Conservation (phyloP, 2,329 filamentous ascomycete genomes). For the Xylariaceae sp. region DNA sequence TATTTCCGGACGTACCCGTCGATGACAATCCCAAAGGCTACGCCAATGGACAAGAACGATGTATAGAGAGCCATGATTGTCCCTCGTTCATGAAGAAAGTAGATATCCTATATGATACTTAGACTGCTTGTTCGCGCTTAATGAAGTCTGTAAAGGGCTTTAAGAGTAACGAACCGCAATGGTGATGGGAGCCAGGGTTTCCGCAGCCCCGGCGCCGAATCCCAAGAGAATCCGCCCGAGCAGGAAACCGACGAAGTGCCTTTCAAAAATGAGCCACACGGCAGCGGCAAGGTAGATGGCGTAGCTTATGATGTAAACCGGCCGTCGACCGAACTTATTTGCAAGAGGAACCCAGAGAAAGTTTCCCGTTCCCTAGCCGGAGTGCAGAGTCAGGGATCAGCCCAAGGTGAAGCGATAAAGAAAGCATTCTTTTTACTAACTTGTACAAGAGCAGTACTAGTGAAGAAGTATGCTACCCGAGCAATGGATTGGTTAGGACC, state of each 20-base stretch:
- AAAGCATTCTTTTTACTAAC: slow-evolving; percentile 32
- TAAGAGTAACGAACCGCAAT: slow-evolving; percentile 32
- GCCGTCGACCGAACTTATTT: slow-evolving; percentile 53
- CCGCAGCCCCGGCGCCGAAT: slow-evolving; percentile 59
- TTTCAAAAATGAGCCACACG: slow-evolving; percentile 53
- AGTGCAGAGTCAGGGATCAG: neutral
- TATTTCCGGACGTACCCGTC: slow-evolving; percentile 42
- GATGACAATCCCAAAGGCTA: slow-evolving; percentile 51
- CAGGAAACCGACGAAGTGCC: slow-evolving; percentile 50
- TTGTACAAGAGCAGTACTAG: slow-evolving; percentile 56
- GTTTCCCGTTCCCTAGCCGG: slow-evolving; percentile 47
- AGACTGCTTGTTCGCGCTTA: too few species aligned
- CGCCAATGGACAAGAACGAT: slow-evolving; percentile 50
- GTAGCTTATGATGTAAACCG: slow-evolving; percentile 53
- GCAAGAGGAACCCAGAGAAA: slow-evolving; percentile 55
- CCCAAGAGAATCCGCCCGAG: slow-evolving; percentile 59
- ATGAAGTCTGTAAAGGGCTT: too few species aligned
- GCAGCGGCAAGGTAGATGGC: slow-evolving; percentile 50
- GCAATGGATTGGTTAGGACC: slow-evolving; percentile 45
- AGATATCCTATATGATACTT: slow-evolving; percentile 52
- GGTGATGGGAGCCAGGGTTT: slow-evolving; percentile 49
- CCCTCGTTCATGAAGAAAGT: slow-evolving; percentile 63
- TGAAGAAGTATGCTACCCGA: slow-evolving; percentile 60
- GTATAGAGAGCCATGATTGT: slow-evolving; percentile 56
- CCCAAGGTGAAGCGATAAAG: neutral